Base-by-base conservation (phyloP, 2,329 filamentous ascomycete species). In the Tolypocladium guangdongense region DNA sequence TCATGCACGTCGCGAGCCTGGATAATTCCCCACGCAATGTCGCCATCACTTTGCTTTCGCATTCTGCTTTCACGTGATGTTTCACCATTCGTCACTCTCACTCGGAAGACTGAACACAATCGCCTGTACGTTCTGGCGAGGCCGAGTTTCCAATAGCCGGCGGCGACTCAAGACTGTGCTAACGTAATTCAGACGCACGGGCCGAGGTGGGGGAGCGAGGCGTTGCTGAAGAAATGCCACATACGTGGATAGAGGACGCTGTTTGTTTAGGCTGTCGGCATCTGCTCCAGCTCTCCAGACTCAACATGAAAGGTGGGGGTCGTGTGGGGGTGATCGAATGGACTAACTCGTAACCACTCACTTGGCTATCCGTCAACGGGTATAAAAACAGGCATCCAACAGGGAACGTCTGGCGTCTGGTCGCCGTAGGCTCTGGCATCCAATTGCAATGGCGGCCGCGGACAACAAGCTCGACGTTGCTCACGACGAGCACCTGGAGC, bases 401-500 rank as follows among this genome's bases (percentile, higher is more conserved):
- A 47, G 30, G 18, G 7, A 39, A 33, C 43, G 27, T 33, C 27
- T 32, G 43, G 27, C 18, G 11, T 14, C 10, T 12, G 4, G 8
- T 20, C 27, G 16, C 24, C 27, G 20, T 11, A 8, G 43, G 12
- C 18, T 18, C 43, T 10, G 2, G 14, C n/a, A 7, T 7, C 6
- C 10, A 5, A 18, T 11, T 20, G 30, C 38, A 11, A 55, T 56
- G 55, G 49, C 49, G n/a, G 43, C 46, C 24, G 22, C 48, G 32
- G 51, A 52, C 39, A 39, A 24, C 45, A 53, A 56, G 52, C 37
- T 33, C 18, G 43, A 52, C 37, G 36, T 57, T 49, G 43, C 56
- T 36, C 57, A 56, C 53, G 52, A 54, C 27, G 54, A 56, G 45
- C 49, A 54, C 32, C 46, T 49, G 41, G 46, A 49, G n/a, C 33